Evolutionary conservation across 176 grass and related monocot genomes (phyloP).

Genomic region (Eleusine indica): DNA sequence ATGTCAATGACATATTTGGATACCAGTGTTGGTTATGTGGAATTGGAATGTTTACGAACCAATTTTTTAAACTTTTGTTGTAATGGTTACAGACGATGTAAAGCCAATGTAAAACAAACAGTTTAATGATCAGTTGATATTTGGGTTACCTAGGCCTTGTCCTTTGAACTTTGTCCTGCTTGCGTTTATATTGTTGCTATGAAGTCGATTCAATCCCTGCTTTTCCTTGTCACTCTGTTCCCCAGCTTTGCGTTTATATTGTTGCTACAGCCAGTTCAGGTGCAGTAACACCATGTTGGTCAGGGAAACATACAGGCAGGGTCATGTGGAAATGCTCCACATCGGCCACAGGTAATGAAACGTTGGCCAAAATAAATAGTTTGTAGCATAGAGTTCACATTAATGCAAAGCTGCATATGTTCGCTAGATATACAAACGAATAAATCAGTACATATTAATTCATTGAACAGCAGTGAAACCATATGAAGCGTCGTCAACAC

Average conservation of each 20-base stretch:
- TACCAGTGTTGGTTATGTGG: neutral
- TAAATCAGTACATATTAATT: neutral
- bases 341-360: neutral
- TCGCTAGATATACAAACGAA: neutral
- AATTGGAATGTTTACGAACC: neutral
- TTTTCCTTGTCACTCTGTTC: neutral
- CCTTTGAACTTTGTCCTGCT: neutral
- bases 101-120: neutral
- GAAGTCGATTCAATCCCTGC: neutral
- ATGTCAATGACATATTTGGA: neutral
- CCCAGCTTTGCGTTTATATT: neutral
- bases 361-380: neutral
- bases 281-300: too few relatives aligned
- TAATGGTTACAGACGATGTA: neutral
- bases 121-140: neutral
- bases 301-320: too few relatives aligned
- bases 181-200: neutral
- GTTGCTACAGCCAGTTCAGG: too few relatives aligned
- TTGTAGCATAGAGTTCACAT: neutral
- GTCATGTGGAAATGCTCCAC: too few relatives aligned
- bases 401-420: neutral
- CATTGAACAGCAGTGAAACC: neutral
- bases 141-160: neutral
- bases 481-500: neutral
- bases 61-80: slow-evolving; percentile 19